phyloP scores from a whole-genome alignment of 163 green algal species.

The Chloroidium sp. region DNA sequence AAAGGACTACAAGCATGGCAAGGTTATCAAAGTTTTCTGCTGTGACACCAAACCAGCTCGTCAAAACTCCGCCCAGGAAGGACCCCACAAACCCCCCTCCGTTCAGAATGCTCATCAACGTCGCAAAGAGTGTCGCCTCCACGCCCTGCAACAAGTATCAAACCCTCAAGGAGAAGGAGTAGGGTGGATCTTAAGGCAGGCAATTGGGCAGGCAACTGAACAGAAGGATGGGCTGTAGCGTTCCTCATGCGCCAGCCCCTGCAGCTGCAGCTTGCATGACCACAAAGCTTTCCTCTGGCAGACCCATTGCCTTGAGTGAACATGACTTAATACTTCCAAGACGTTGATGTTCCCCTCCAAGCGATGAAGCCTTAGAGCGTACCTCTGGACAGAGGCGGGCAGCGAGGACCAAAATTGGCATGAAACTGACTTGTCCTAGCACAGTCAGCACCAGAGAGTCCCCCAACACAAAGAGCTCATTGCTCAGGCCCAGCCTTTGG shows the following conservation, averaged over 20 bases:
- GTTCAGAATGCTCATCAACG: conserved; percentile 86
- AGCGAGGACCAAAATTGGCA: conserved; percentile 94
- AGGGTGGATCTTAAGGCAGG: no score
- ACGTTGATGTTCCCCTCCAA: not conserved
- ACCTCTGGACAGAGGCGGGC: conserved; percentile 83
- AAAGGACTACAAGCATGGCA: conserved; percentile 31
- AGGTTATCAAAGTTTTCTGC: conserved; percentile 33
- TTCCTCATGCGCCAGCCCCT: not conserved
- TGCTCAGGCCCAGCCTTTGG: conserved; percentile 66
- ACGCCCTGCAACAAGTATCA: conserved; percentile 44
- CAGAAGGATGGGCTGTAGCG: no score
- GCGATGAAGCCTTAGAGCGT: not conserved
- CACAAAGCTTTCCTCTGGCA: no score
- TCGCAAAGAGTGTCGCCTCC: conserved; percentile 95
- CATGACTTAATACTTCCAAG: not conserved
- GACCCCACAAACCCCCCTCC: conserved; percentile 43
- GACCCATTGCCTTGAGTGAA: not conserved
- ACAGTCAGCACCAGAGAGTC: conserved; percentile 86
- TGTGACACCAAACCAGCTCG: conserved; percentile 28
- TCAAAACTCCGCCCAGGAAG: conserved; percentile 28
- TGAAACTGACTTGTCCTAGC: conserved; percentile 84
- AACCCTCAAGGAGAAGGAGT: no score
- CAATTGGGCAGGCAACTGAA: no score
- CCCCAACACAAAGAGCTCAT: conserved; percentile 87
- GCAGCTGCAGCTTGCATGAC: no score